A percentile compares a stretch with the other conserved stretches of the same genome.
These are phyloP conservation scores for Aspergillus aculeatinus DNA, from an alignment of 2,329 filamentous ascomycete genomes.

Conservation along the genomic window DNA sequence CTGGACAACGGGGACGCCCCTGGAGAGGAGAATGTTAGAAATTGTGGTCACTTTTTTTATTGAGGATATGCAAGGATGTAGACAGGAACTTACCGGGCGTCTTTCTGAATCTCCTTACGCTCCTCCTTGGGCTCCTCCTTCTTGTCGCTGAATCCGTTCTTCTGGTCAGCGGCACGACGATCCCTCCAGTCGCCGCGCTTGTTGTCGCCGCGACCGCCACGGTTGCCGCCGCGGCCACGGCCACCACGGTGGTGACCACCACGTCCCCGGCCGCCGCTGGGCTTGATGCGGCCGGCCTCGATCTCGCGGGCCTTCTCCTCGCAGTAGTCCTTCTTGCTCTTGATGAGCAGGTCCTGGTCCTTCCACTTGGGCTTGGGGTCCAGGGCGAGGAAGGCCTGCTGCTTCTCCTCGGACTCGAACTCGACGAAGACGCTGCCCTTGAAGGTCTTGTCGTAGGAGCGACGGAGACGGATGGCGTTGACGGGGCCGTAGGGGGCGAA, in stretches of 20 bases:
- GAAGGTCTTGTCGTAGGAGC: conserved; percentile 70
- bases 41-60: neutral
- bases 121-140: conserved; percentile 19
- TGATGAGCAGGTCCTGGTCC: conserved; percentile 73
- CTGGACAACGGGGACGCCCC: conserved; percentile 47
- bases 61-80: neutral
- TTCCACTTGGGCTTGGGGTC: conserved; percentile 84
- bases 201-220: conserved; percentile 41
- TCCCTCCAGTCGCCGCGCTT: conserved; percentile 43
- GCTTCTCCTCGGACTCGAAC: conserved; percentile 75
- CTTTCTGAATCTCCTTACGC: conserved; percentile 39
- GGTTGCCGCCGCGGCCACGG: conserved; percentile 44
- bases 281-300: conserved; percentile 65
- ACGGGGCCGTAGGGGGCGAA: conserved; percentile 78
- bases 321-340: conserved; percentile 85
- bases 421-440: conserved; percentile 97
- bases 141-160: conserved; percentile 38
- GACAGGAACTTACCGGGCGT: conserved; percentile 38
- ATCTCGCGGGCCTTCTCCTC: conserved; percentile 74
- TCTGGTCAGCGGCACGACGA: conserved; percentile 46
- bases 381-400: conserved; percentile 74
- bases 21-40: conserved; percentile 26
- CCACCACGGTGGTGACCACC: conserved; percentile 45
- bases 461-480: conserved; percentile 82
- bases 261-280: conserved; percentile 46